Conservation (phyloP, 306 rosid species). For the Senna siamea region DNA sequence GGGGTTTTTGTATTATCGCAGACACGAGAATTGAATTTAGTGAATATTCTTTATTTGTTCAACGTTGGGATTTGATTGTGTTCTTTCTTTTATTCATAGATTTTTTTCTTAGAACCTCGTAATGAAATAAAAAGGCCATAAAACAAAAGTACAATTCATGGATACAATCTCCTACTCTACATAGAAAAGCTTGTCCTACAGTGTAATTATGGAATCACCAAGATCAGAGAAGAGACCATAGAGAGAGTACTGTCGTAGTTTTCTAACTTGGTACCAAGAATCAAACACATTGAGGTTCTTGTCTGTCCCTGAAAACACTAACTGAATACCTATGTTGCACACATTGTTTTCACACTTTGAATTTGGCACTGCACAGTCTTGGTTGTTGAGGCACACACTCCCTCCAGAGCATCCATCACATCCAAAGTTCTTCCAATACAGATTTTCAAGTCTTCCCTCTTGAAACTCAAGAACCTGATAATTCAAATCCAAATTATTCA, state of each 20-base stretch:
- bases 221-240: conserved; percentile 57
- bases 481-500: background rate
- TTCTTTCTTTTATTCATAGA: too few species aligned
- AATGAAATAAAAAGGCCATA: too few species aligned
- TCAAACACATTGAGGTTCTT: conserved; percentile 71
- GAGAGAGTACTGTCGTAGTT: conserved; percentile 69
- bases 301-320: conserved; percentile 90
- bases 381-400: conserved; percentile 62
- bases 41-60: conserved; percentile 30
- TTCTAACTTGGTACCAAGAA: conserved; percentile 85
- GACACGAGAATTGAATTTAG: conserved; percentile 28
- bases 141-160: too few species aligned
- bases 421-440: conserved; percentile 83
- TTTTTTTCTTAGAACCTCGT: too few species aligned
- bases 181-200: conserved; percentile 4
- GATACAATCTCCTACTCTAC: too few species aligned
- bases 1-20: conserved; percentile 34
- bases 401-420: conserved; percentile 61
- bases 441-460: conserved; percentile 72
- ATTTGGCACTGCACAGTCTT: conserved; percentile 76
- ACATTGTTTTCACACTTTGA: conserved; percentile 58
- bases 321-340: conserved; percentile 74
- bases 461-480: conserved; percentile 79
- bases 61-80: background rate
- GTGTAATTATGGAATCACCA: conserved; percentile 51